Evolutionary conservation across 441 rosid species (phyloP).

Genomic region (Capsella rubella): DNA sequence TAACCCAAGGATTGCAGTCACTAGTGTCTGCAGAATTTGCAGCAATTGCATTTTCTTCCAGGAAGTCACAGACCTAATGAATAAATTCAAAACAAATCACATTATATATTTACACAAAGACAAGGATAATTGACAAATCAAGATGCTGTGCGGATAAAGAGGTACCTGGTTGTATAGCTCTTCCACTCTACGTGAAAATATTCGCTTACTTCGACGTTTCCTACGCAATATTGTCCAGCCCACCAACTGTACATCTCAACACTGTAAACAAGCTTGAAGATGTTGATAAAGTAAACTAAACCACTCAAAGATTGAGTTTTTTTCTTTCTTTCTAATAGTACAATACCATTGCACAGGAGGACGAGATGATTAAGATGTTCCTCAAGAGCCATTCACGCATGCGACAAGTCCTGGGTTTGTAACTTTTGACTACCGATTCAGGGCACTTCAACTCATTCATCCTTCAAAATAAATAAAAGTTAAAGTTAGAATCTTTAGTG

Average conservation of each 20-base stretch:
- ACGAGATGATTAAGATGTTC: slow-evolving; percentile 51
- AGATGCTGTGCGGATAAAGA: slow-evolving; percentile 2
- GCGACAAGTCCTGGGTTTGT: slow-evolving; percentile 71
- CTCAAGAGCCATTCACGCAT: slow-evolving; percentile 63
- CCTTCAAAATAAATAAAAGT: slow-evolving; percentile 46
- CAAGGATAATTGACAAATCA: not conserved
- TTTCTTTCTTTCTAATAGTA: slow-evolving; percentile 36
- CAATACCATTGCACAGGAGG: slow-evolving; percentile 65
- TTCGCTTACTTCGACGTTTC: slow-evolving; percentile 53
- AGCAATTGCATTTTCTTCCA: slow-evolving; percentile 82
- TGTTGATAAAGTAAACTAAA: slow-evolving; percentile 49
- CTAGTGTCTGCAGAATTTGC: slow-evolving; percentile 52
- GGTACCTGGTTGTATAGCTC: slow-evolving; percentile 78
- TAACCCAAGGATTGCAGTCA: slow-evolving; percentile 81
- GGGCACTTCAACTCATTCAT: slow-evolving; percentile 81
- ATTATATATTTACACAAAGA: not conserved
- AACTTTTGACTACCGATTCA: slow-evolving; percentile 58
- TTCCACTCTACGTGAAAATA: slow-evolving; percentile 62
- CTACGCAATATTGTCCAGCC: slow-evolving; percentile 51
- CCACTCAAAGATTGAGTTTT: slow-evolving; percentile 42
- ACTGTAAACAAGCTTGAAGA: slow-evolving; percentile 63
- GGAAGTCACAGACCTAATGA: slow-evolving; percentile 77
- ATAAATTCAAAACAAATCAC: not conserved
- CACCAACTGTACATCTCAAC: slow-evolving; percentile 72
- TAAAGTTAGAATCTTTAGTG: slow-evolving; percentile 11